Conservation (phyloP, 208 protist species). For the Trypanosoma scelopori region DNA sequence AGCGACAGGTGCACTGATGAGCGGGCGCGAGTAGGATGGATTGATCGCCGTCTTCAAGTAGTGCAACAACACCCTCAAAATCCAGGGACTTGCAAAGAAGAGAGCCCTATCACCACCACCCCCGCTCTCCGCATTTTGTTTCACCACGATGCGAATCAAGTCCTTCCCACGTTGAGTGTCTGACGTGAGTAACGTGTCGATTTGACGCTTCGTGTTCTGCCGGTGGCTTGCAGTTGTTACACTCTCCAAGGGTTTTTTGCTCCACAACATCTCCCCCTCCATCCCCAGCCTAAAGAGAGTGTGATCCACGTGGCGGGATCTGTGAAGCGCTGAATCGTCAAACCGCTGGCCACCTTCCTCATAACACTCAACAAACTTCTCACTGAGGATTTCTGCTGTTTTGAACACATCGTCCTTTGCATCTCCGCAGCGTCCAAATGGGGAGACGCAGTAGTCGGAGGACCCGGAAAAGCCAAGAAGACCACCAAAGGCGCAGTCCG, state of each 20-base stretch:
- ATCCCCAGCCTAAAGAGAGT: neutral
- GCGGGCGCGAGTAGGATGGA: constrained; percentile 4
- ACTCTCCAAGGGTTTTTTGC: neutral
- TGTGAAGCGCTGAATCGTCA: constrained; percentile 30
- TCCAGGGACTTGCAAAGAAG: constrained; percentile 22
- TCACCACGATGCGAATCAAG: constrained; percentile 5
- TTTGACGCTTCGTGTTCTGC: constrained; percentile 4
- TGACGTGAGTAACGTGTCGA: constrained; percentile 8
- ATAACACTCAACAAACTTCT: constrained; percentile 39
- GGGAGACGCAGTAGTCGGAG: constrained; percentile 62
- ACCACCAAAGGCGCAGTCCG: constrained; percentile 81
- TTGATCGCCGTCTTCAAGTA: constrained; percentile 9
- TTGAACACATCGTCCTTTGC: constrained; percentile 33
- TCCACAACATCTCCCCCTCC: neutral
- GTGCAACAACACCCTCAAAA: constrained; percentile 14
- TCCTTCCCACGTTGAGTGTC: constrained; percentile 8
- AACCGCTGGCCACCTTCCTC: constrained; percentile 30
- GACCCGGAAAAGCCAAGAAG: constrained; percentile 16
- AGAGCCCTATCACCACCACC: constrained; percentile 4
- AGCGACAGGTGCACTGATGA: constrained; percentile 3
- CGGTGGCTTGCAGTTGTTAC: constrained; percentile 1
- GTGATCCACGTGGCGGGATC: neutral
- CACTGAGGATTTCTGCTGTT: constrained; percentile 31
- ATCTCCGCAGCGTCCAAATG: constrained; percentile 62
- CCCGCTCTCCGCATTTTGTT: neutral